Percentiles rank a stretch among this genome's conserved stretches.
Evolutionary conservation across 2,329 filamentous ascomycete species (phyloP).

Genomic region (Elsinoe fawcettii): DNA sequence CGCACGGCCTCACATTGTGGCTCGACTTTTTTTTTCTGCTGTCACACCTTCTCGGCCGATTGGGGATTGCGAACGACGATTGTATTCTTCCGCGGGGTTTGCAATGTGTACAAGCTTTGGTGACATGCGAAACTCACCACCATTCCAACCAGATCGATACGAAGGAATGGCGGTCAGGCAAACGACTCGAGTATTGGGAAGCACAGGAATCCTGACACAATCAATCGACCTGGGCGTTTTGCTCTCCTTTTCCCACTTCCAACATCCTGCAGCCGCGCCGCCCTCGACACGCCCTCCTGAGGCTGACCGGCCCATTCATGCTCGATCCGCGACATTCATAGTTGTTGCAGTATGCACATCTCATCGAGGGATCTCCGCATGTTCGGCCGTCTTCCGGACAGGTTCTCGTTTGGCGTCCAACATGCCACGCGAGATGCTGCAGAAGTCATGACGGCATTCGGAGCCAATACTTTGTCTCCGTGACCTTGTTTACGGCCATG

Average conservation of each 20-base stretch:
- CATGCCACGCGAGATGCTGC: slow-evolving; percentile 2
- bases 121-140: background rate
- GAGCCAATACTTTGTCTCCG: background rate
- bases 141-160: background rate
- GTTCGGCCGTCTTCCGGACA: slow-evolving; percentile 7
- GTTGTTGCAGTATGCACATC: background rate
- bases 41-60: background rate
- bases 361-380: background rate
- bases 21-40: slow-evolving; percentile 6
- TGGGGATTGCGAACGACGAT: background rate
- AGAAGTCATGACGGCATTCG: slow-evolving; percentile 10
- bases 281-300: background rate
- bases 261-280: background rate
- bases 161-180: slow-evolving; percentile 2
- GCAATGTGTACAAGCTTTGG: background rate
- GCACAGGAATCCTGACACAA: slow-evolving; percentile 2
- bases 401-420: slow-evolving; percentile 1
- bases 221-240: slow-evolving; percentile 11
- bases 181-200: background rate
- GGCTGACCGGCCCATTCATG: background rate
- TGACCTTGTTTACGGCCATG: slow-evolving; percentile 7
- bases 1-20: slow-evolving; percentile 8
- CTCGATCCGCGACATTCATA: background rate
- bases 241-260: background rate
- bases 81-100: background rate